Evolutionary conservation across 345 rosid species (phyloP).

Genomic region (Geranium brycei): DNA sequence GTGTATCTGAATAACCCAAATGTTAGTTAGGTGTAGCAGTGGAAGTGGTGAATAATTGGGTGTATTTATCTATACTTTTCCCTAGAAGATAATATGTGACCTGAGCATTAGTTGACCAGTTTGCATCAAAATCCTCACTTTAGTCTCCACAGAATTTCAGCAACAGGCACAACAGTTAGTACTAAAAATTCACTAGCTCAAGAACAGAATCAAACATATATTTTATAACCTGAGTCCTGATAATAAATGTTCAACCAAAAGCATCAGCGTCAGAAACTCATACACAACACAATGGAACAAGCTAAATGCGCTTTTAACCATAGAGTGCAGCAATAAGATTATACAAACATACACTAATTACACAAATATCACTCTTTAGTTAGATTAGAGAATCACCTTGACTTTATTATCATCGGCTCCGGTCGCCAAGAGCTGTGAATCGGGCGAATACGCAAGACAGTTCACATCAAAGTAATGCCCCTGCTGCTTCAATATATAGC

Average conservation of each 20-base stretch:
- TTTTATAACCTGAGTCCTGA: too few relatives aligned
- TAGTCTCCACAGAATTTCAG: not conserved
- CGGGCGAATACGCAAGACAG: conserved; percentile 81
- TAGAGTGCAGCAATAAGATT: not conserved
- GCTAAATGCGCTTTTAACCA: not conserved
- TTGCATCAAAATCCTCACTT: not conserved
- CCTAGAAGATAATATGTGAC: too few relatives aligned
- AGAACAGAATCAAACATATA: not conserved
- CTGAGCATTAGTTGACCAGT: not conserved
- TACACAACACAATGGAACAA: not conserved
- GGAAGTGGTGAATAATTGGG: too few relatives aligned
- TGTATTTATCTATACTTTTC: too few relatives aligned
- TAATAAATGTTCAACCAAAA: too few relatives aligned
- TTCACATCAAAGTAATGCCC: conserved; percentile 96
- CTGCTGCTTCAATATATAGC: conserved; percentile 90
- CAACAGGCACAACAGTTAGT: not conserved
- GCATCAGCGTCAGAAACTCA: too few relatives aligned
- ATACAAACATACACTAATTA: not conserved
- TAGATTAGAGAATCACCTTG: conserved; percentile 36
- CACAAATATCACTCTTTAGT: not conserved
- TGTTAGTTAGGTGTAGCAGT: too few relatives aligned
- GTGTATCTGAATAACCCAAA: too few relatives aligned
- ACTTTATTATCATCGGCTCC: conserved; percentile 98
- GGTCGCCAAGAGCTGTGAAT: conserved; percentile 86
- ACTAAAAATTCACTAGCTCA: not conserved